Evolutionary conservation across 2,329 filamentous ascomycete species (phyloP).

Genomic region (Fusarium citri): DNA sequence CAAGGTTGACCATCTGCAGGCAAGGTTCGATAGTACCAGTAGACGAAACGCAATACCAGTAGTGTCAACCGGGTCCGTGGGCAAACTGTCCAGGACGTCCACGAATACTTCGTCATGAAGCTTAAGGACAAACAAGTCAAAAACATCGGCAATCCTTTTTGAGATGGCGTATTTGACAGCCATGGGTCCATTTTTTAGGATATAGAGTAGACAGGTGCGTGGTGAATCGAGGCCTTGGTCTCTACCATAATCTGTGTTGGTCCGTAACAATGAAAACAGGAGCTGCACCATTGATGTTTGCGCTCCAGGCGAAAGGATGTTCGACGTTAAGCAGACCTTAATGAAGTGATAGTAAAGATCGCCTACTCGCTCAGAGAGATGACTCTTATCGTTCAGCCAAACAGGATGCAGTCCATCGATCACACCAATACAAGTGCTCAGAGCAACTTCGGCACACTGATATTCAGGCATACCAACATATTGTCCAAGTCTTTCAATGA

Average conservation of each 20-base stretch:
- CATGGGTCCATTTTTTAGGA: slow-evolving; percentile 75
- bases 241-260: slow-evolving; percentile 74
- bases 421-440: slow-evolving; percentile 74
- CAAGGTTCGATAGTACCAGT: slow-evolving; percentile 79
- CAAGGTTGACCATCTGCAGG: slow-evolving; percentile 85
- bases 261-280: slow-evolving; percentile 75
- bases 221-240: slow-evolving; percentile 67
- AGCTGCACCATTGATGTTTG: slow-evolving; percentile 76
- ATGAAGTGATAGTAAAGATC: slow-evolving; percentile 86
- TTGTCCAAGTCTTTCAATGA: slow-evolving; percentile 64
- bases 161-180: slow-evolving; percentile 82
- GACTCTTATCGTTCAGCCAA: slow-evolving; percentile 71
- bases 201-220: slow-evolving; percentile 78
- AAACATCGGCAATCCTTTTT: slow-evolving; percentile 76
- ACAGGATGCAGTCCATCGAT: slow-evolving; percentile 71
- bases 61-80: slow-evolving; percentile 73
- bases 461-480: slow-evolving; percentile 69
- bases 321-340: slow-evolving; percentile 72
- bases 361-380: slow-evolving; percentile 73
- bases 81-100: slow-evolving; percentile 84
- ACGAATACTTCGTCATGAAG: slow-evolving; percentile 86
- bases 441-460: slow-evolving; percentile 78
- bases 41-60: slow-evolving; percentile 91
- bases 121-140: slow-evolving; percentile 83
- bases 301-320: slow-evolving; percentile 75